Base-by-base conservation (phyloP, 768 basidiomycete genomes). In the Agrocybe pediades region DNA sequence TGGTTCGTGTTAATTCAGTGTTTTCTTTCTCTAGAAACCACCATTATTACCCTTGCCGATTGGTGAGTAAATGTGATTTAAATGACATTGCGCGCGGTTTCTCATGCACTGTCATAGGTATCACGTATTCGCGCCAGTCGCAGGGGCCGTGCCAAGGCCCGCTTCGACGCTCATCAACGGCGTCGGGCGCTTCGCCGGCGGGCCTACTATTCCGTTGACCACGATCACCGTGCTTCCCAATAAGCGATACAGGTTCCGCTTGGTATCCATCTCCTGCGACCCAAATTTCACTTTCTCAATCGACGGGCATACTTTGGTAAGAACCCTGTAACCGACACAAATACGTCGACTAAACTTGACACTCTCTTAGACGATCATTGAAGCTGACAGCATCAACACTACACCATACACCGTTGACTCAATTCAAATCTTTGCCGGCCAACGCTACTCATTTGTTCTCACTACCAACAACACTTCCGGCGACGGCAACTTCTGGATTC, bases 401-500 rank as follows among this genome's bases (percentile, higher is more conserved):
- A 39, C 61, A 20, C 78, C 83, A 0, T 63, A 77, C 6, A 64
- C 67, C 3, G 80, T 80, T 2, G 77, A 80, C 43, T 70, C 65
- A 13, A 64, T 75, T 33, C 57, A 77, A 25, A 77, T 85, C 30
- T 80, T 73, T 44, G 66, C 63, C 11, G 66, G 67, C 16, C 65
- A 69, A 53, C 66, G 66, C 13, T 68, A 68, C 46, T 69, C 68
- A 1, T 66, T 67, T 27, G 69, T 84, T 6, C 60, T 82, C 15
- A 70, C 64, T 9, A 78, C 82, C 13, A 65, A 81, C 56, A 74
- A 82, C 48, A 59, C 72, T 0, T 36, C 3, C 3, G 33, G n/a
- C 33, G n/a, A 77, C 21, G 71, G 65, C 3, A 86, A 83, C 60
- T 86, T 85, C 62, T 86, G 76, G 75, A 66, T 78, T 42, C 73